These are phyloP conservation scores for Ceratorhiza oryzae-sativae DNA, from an alignment of 1,284 basidiomycete species.

Conservation along the genomic window DNA sequence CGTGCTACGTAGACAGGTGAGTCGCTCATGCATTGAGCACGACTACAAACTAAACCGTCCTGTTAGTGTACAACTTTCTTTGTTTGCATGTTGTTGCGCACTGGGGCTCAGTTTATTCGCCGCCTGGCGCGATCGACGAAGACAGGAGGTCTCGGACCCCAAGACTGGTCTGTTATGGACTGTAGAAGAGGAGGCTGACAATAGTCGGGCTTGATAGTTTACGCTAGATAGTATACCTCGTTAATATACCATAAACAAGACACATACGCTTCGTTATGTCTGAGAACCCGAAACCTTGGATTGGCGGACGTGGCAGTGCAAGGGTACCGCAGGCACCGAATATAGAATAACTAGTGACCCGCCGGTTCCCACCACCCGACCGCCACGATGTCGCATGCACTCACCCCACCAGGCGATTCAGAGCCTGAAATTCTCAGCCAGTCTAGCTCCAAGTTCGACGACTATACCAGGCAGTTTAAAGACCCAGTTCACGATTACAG, in stretches of 20 bases:
- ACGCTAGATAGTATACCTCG: neutral
- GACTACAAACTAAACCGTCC: neutral
- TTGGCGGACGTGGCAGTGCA: slow-evolving; percentile 6
- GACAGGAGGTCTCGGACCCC: neutral
- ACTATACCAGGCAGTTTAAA: slow-evolving; percentile 48
- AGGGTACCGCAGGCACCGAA: neutral
- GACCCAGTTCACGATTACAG: slow-evolving; percentile 61
- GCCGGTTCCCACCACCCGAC: slow-evolving; percentile 1
- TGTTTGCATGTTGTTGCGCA: slow-evolving; percentile 39
- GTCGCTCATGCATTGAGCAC: neutral
- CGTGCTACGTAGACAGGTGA: slow-evolving; percentile 42
- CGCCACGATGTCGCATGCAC: slow-evolving; percentile 8
- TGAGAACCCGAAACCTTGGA: neutral
- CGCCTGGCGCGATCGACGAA: slow-evolving; percentile 39
- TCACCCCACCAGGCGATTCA: slow-evolving; percentile 14
- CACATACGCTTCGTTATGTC: neutral
- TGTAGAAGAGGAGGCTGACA: slow-evolving; percentile 24
- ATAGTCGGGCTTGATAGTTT: neutral
- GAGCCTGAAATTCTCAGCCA: slow-evolving; percentile 16
- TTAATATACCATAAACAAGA: neutral
- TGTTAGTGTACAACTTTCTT: slow-evolving; percentile 33
- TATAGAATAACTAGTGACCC: neutral
- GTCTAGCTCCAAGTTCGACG: slow-evolving; percentile 16
- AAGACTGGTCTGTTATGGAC: slow-evolving; percentile 28
- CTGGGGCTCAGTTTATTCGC: slow-evolving; percentile 39